Evolutionary conservation across 768 basidiomycete genomes (phyloP).

Genomic region (Boletus rufocinnamomeus): DNA sequence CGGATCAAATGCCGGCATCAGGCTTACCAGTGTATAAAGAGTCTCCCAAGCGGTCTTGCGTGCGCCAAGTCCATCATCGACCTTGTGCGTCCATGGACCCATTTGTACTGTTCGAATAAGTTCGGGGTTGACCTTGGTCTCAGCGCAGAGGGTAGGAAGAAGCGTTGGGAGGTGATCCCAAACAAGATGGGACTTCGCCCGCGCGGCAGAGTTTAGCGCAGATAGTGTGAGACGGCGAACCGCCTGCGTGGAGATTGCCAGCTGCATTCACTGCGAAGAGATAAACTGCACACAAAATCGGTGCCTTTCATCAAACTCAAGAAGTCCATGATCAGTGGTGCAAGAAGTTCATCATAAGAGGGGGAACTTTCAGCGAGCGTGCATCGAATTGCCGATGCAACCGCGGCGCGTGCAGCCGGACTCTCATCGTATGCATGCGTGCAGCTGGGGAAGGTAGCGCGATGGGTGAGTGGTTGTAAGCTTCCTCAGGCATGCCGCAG

Average conservation of each 20-base stretch:
- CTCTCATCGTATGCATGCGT: constrained; percentile 74
- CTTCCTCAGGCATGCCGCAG: constrained; percentile 95
- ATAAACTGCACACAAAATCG: constrained; percentile 61
- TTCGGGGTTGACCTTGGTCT: constrained; percentile 76
- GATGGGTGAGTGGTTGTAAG: constrained; percentile 89
- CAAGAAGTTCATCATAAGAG: constrained; percentile 88
- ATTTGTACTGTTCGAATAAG: constrained; percentile 91
- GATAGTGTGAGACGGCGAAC: constrained; percentile 90
- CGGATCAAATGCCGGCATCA: neutral
- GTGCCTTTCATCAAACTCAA: constrained; percentile 83
- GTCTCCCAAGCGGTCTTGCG: constrained; percentile 98
- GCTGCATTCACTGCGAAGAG: neutral
- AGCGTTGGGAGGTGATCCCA: constrained; percentile 77
- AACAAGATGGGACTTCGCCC: constrained; percentile 91
- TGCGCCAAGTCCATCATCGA: constrained; percentile 94
- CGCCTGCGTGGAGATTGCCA: constrained; percentile 48
- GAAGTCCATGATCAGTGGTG: constrained; percentile 85
- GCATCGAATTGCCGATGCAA: constrained; percentile 88
- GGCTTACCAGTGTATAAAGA: constrained; percentile 86
- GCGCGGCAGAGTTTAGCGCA: constrained; percentile 90
- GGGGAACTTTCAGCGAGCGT: constrained; percentile 85
- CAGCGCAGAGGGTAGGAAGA: constrained; percentile 80
- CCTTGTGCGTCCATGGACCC: constrained; percentile 96
- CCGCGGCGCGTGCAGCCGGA: constrained; percentile 78
- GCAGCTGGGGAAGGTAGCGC: constrained; percentile 89